Evolutionary conservation across 345 rosid species (phyloP), one percentile per base, ranked within the genome.

Genomic region (Corymbia maculata): DNA sequence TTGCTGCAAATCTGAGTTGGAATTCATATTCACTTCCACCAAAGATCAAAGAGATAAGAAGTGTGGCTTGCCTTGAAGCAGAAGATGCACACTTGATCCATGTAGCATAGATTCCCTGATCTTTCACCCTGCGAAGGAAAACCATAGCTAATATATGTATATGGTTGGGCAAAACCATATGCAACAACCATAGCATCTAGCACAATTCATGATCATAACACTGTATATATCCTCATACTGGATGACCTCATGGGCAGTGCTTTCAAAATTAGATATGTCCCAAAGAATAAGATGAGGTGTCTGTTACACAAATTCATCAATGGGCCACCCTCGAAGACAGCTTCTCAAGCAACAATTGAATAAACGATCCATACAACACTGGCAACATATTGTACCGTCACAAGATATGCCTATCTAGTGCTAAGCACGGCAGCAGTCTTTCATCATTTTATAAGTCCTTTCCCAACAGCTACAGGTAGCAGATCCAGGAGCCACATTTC

Each of bases 21-120:
- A 70, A 22, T 22, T 57, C 64, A 57, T 57, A 57, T 9, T 22
- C 28, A 57, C 0, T 57, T 57, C 47, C 82, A 36, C 82, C 47
- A 36, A 36, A 36, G 45, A 70, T 70, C 82, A 70, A 51, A 28
- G 86, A 51, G 26, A 51, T 15, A 85, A 53, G 24, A 61, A 3
- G 21, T 11, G 45, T 59, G 26, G 16, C 87, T 88, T 84, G 91
- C 93, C 91, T 87, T 51, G 89, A 85, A 87, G 84, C 55, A 75
- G 93, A 90, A 52, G 93, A 87, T 52, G 93, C 91, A 89, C 47
- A 70, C 82, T 89, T 91, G 88, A 90, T 85, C 96, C 96, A 94
- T 42, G 91, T 91, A 85, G 91, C 89, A 64, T 92, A 95, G 59
- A 93, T 91, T 50, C 96, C 91, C 57, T 87, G 89, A 14, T 92